Evolutionary conservation across 1,284 basidiomycete genomes (phyloP).

Genomic region (Caloboletus firmus): DNA sequence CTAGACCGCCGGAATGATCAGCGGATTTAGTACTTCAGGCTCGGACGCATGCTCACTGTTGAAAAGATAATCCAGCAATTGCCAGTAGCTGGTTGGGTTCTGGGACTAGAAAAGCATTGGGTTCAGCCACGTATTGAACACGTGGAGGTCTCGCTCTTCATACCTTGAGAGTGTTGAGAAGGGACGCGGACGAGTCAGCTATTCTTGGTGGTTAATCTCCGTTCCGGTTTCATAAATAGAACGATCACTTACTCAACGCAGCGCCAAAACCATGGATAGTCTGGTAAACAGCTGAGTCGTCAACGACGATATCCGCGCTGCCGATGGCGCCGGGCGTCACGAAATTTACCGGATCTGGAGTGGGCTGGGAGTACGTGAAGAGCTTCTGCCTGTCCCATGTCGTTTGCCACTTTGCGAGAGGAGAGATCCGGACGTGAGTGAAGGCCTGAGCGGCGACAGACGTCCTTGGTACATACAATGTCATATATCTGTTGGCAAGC

Average conservation of each 20-base stretch:
- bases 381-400: conserved; percentile 57
- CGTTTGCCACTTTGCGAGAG: conserved; percentile 53
- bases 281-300: conserved; percentile 44
- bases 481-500: conserved; percentile 37
- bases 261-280: conserved; percentile 51
- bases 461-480: conserved; percentile 24
- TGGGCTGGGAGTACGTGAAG: conserved; percentile 47
- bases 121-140: conserved; percentile 1
- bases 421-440: conserved; percentile 4
- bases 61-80: conserved; percentile 46
- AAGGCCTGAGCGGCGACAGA: background rate
- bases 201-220: conserved; percentile 6
- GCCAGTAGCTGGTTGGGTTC: conserved; percentile 46
- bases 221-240: background rate
- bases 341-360: conserved; percentile 54
- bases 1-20: conserved; percentile 27
- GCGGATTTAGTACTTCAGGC: background rate
- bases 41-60: conserved; percentile 36
- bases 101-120: conserved; percentile 33
- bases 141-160: background rate
- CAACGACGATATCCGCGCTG: conserved; percentile 45
- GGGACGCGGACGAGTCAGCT: conserved; percentile 52
- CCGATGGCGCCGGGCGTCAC: conserved; percentile 42
- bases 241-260: conserved; percentile 41
- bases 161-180: conserved; percentile 51